phyloP scores from a whole-genome alignment of 2,329 filamentous ascomycete species.

The Fusarium solani-melongenae region DNA sequence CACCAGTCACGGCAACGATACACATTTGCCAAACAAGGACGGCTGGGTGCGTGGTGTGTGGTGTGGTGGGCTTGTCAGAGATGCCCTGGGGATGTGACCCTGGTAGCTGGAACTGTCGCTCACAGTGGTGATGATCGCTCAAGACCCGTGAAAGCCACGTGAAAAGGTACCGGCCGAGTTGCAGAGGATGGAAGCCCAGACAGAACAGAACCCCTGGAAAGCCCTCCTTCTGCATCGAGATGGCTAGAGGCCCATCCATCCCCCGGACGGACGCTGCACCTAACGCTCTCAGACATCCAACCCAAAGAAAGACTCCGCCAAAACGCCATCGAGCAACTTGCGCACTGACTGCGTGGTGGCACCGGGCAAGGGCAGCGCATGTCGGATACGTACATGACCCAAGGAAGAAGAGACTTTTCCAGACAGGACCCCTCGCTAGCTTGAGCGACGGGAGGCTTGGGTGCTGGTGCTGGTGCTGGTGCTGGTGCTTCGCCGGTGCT shows the following conservation, averaged over 20 bases:
- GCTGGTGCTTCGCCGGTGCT: background rate
- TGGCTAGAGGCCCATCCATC: constrained; percentile 2
- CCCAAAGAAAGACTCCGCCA: constrained; percentile 17
- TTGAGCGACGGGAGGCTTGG: constrained; percentile 5
- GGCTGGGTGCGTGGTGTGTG: background rate
- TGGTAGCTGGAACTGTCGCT: background rate
- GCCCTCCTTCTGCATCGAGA: constrained; percentile 2
- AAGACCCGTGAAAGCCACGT: constrained; percentile 36
- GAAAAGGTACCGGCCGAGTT: constrained; percentile 41
- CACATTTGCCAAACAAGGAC: background rate
- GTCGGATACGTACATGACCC: constrained; percentile 25
- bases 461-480: constrained; percentile 1
- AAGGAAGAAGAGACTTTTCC: constrained; percentile 21
- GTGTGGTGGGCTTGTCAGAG: background rate
- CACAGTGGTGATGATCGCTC: constrained; percentile 24
- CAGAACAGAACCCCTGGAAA: constrained; percentile 32
- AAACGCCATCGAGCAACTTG: constrained; percentile 28
- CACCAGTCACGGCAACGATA: background rate
- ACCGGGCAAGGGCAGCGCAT: constrained; percentile 23
- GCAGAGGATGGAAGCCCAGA: constrained; percentile 2
- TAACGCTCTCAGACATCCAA: constrained; percentile 4
- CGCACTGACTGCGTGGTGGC: constrained; percentile 35
- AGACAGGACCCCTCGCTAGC: constrained; percentile 10
- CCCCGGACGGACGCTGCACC: constrained; percentile 16
- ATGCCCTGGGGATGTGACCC: background rate